These are phyloP conservation scores for Cudoniella acicularis DNA, from an alignment of 495 filamentous ascomycete species.

Conservation along the genomic window DNA sequence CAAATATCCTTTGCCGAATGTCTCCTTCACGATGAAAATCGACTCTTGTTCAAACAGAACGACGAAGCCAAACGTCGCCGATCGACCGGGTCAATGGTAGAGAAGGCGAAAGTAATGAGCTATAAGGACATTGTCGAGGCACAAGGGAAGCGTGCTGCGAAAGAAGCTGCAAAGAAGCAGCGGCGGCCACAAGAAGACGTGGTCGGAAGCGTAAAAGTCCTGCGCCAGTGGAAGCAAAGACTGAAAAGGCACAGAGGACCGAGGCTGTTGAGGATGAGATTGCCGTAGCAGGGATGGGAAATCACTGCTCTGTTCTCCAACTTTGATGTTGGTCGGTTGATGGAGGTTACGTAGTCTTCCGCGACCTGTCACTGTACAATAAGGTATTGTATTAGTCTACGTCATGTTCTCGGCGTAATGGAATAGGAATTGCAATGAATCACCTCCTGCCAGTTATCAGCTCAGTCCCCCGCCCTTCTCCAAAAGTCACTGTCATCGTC, in stretches of 20 bases:
- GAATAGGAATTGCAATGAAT: constrained; percentile 7
- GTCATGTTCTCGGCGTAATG: constrained; percentile 5
- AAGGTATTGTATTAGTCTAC: constrained; percentile 1
- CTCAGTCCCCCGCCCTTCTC: neutral
- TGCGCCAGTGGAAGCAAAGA: constrained; percentile 15
- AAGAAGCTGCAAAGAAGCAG: constrained; percentile 14
- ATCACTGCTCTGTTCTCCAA: constrained; percentile 5
- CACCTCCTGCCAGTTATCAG: constrained; percentile 2
- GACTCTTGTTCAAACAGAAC: neutral
- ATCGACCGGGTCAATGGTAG: constrained; percentile 23
- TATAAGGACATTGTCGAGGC: constrained; percentile 30
- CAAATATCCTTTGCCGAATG: neutral
- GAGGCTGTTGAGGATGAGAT: constrained; percentile 6
- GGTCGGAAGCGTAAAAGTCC: constrained; percentile 10
- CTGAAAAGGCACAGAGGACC: constrained; percentile 4
- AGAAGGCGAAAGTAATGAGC: constrained; percentile 30
- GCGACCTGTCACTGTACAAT: constrained; percentile 1
- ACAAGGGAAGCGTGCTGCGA: constrained; percentile 26
- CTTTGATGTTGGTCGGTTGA: constrained; percentile 4
- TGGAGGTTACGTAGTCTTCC: constrained; percentile 4
- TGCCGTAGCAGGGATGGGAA: constrained; percentile 7
- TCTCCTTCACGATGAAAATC: neutral
- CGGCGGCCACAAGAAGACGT: neutral
- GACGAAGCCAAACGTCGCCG: constrained; percentile 17
- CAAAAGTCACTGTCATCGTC: constrained; percentile 2